These are phyloP conservation scores for Diphasiastrum complanatum DNA, from an alignment of 83 land plant genomes.

Conservation along the genomic window DNA sequence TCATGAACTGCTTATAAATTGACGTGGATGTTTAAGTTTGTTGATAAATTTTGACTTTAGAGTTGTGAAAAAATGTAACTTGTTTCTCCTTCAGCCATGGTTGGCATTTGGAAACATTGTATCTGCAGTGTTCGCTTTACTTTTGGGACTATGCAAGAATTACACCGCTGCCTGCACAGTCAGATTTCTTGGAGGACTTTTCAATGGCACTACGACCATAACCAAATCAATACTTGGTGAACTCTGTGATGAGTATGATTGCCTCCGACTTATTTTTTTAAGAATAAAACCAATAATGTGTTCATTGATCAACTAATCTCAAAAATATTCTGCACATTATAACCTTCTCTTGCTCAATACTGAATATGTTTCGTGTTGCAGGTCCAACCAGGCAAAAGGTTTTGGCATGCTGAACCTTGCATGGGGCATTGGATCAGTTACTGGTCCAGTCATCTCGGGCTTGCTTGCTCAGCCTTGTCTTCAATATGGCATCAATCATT, in stretches of 20 bases:
- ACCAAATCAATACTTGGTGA: slow-evolving; percentile 32
- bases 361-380: slow-evolving; percentile 20
- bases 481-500: slow-evolving; percentile 3
- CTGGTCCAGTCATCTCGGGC: slow-evolving; percentile 30
- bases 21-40: no score
- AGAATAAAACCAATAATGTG: no score
- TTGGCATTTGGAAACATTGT: slow-evolving; percentile 32
- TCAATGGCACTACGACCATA: slow-evolving; percentile 29
- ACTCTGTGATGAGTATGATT: slow-evolving; percentile 29
- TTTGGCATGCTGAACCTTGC: slow-evolving; percentile 32
- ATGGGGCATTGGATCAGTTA: slow-evolving; percentile 31
- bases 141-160: slow-evolving; percentile 19
- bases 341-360: no score
- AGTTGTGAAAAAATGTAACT: background rate
- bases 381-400: slow-evolving; percentile 32
- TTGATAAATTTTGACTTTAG: background rate
- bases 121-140: slow-evolving; percentile 22
- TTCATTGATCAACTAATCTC: no score
- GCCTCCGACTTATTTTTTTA: background rate
- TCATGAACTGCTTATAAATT: no score
- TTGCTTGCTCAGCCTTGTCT: slow-evolving; percentile 25
- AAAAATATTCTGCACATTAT: no score
- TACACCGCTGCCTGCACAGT: slow-evolving; percentile 22
- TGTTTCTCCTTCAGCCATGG: slow-evolving; percentile 26
- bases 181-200: slow-evolving; percentile 25